Percentiles rank a stretch among this genome's conserved stretches.
Conservation (phyloP, 345 rosid species). For the Hypericum androsaemum region DNA sequence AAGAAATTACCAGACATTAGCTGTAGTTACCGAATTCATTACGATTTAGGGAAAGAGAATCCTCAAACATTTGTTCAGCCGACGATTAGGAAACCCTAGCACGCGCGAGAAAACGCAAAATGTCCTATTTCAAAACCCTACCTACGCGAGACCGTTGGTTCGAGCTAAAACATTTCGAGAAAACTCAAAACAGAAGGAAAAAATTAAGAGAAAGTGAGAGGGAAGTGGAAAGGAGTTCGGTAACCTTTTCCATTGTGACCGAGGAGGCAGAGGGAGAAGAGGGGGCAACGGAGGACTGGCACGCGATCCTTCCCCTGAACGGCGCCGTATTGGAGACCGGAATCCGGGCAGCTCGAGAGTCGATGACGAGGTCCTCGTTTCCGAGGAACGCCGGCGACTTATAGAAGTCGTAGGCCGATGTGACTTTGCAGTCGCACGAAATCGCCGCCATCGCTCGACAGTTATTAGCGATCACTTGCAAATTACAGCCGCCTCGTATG, state of each 20-base stretch:
- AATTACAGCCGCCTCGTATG: neutral
- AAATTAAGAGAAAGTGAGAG: neutral
- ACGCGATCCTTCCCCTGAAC: constrained; percentile 30
- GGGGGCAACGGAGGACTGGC: constrained; percentile 47
- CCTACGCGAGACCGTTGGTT: no score
- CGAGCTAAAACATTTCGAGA: no score
- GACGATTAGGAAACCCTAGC: no score
- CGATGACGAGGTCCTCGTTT: constrained; percentile 23
- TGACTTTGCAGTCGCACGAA: constrained; percentile 30
- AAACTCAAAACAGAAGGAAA: no score
- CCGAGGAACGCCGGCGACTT: constrained; percentile 35
- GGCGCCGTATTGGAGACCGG: constrained; percentile 12
- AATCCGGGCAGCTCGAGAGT: constrained; percentile 16
- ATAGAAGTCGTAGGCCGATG: constrained; percentile 29
- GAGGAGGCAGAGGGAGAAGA: constrained; percentile 35
- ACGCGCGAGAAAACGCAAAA: no score
- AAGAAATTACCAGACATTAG: no score
- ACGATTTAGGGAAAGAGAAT: no score
- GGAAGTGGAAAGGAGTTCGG: neutral
- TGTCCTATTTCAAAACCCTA: no score
- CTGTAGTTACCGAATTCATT: no score
- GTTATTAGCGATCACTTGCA: neutral
- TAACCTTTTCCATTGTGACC: constrained; percentile 38
- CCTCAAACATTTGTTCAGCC: no score
- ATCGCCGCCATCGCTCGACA: constrained; percentile 53